Evolutionary conservation across 805 yeast genomes (phyloP), one percentile per base, ranked within the genome.

Genomic region (Cyberlindnera japonica): DNA sequence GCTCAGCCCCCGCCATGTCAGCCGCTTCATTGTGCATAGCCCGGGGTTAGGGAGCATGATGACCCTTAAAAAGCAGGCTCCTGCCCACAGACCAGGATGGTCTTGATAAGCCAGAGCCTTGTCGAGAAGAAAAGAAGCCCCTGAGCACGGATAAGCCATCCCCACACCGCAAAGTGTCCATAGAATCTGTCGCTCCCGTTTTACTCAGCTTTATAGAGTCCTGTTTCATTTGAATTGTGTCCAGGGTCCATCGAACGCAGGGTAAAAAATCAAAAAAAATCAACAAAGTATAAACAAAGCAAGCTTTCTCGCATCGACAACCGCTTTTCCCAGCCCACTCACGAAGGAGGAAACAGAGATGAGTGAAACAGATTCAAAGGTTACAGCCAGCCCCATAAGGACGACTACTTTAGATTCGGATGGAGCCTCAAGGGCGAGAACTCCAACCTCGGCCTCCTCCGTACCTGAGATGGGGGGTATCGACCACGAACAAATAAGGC

Each of bases 381-480:
- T n/a, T 19, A 15, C 34, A 8, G 36, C 21, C n/a, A 33, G 27
- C 28, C 36, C 36, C 36, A 17, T 8, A 20, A 31, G 34, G 14
- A 24, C 34, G 15, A 24, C 17, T 8, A 18, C 34, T 9, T 31
- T 20, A 6, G 24, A 8, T 16, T 8, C n/a, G 6, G 28, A 15
- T 15, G 19, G 13, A 15, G 16, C 23, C 6, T 5, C 18, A 8
- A 16, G 10, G 16, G 30, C 30, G 17, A 35, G 38, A n/a, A 50
- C 53, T 4, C 45, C 46, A 3, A 44, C 53, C 3, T 49, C 44
- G 31, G 47, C 49, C 6, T 29, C 26, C 6, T 17, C 30, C 17
- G 30, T 18, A 8, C 14, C 30, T 7, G 19, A 27, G 12, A 15
- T 33, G 31, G 33, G 33, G 17, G 37, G 24, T 27, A 22, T 29